A percentile compares a stretch with the other conserved stretches of the same genome.
These are phyloP conservation scores for Neurospora sp. DNA, from an alignment of 495 filamentous ascomycete genomes.

Conservation along the genomic window DNA sequence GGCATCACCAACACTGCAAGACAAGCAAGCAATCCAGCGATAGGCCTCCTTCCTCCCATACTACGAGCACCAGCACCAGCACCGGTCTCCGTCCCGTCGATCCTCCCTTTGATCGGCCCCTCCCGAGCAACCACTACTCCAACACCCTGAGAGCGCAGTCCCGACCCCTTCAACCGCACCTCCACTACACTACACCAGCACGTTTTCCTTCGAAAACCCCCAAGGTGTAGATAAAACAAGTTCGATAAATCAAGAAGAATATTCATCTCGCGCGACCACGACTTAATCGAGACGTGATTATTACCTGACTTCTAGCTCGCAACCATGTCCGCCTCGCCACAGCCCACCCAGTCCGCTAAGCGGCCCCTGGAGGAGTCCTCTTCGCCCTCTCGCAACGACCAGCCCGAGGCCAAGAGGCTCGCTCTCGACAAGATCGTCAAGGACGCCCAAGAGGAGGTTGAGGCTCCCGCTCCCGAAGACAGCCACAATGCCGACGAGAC, in stretches of 20 bases:
- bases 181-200: conserved; percentile 74
- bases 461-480: conserved; percentile 12
- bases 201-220: conserved; percentile 78
- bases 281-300: conserved; percentile 19
- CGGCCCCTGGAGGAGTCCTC: conserved; percentile 94
- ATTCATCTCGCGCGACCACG: conserved; percentile 14
- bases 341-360: conserved; percentile 57
- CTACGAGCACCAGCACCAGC: conserved; percentile 10
- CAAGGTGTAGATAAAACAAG: conserved; percentile 66
- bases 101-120: neutral
- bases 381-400: conserved; percentile 85
- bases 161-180: conserved; percentile 16
- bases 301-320: conserved; percentile 14
- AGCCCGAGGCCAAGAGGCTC: conserved; percentile 93
- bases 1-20: neutral
- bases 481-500: conserved; percentile 7
- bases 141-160: neutral
- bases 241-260: conserved; percentile 42
- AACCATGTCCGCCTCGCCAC: conserved; percentile 45
- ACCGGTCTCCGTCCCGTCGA: conserved; percentile 8
- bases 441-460: conserved; percentile 32
- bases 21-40: neutral
- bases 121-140: neutral
- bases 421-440: conserved; percentile 86
- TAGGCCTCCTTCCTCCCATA: neutral